phyloP scores from a whole-genome alignment of 768 basidiomycete genomes.

The Bullera alba region DNA sequence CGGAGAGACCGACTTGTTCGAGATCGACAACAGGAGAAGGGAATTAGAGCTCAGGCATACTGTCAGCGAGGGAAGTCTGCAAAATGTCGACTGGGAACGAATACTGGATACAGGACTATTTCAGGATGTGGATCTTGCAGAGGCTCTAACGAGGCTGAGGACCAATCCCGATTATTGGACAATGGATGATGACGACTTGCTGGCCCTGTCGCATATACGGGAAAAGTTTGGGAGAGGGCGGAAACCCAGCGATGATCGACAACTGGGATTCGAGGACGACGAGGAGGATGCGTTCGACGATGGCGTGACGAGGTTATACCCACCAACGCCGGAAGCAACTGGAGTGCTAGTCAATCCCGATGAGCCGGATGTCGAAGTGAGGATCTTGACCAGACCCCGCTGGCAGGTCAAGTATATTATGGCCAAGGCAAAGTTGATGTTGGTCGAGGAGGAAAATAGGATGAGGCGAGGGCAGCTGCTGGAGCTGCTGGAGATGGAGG shows the following conservation, averaged over 20 bases:
- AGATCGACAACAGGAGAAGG: neutral
- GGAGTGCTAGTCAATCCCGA: constrained; percentile 14
- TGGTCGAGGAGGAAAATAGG: constrained; percentile 62
- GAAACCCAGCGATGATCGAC: no score
- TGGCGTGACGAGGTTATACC: constrained; percentile 1
- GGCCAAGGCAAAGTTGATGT: constrained; percentile 70
- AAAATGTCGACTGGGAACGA: no score
- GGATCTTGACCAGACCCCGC: constrained; percentile 13
- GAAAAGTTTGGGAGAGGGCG: neutral
- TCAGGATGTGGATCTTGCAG: constrained; percentile 7
- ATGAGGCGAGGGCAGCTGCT: constrained; percentile 61
- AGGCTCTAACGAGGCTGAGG: no score
- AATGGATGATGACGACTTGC: neutral
- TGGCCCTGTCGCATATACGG: neutral
- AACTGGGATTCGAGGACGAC: neutral
- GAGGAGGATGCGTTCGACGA: constrained; percentile 14
- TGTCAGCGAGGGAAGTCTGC: no score
- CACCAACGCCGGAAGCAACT: neutral
- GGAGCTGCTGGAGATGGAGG: constrained; percentile 46
- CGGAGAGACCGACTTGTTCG: no score
- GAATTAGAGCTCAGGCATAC: no score
- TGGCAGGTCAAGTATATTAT: constrained; percentile 58
- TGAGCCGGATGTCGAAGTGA: constrained; percentile 2
- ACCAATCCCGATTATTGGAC: no score
- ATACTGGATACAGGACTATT: neutral